phyloP scores from a whole-genome alignment of 768 basidiomycete genomes.

The Naganishia vishniacii region DNA sequence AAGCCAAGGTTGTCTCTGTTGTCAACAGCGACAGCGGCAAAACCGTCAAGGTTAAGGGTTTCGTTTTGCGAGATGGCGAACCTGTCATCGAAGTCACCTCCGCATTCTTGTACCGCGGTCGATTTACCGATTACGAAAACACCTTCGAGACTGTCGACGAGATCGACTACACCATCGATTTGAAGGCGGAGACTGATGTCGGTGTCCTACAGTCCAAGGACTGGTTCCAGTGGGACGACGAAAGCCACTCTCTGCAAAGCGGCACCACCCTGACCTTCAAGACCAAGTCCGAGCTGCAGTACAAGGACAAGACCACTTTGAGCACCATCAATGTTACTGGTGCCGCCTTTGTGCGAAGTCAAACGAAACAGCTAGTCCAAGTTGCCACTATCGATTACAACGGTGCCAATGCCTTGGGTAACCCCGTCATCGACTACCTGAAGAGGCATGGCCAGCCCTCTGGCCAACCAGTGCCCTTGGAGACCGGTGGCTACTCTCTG shows the following conservation, averaged over 20 bases:
- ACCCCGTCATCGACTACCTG: constrained; percentile 86
- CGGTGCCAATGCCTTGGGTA: constrained; percentile 80
- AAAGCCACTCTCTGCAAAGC: constrained; percentile 65
- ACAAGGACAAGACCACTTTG: constrained; percentile 84
- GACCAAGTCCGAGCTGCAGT: constrained; percentile 74
- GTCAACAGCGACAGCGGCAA: constrained; percentile 87
- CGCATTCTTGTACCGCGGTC: constrained; percentile 92
- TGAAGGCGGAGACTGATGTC: constrained; percentile 70
- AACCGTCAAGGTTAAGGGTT: constrained; percentile 59
- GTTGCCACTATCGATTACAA: constrained; percentile 82
- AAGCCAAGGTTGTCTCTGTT: constrained; percentile 82
- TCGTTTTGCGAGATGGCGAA: constrained; percentile 67
- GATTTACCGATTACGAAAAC: constrained; percentile 86
- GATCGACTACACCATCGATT: constrained; percentile 73
- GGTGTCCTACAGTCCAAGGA: constrained; percentile 92
- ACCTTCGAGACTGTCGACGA: constrained; percentile 91
- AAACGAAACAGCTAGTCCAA: constrained; percentile 78
- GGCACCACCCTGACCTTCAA: constrained; percentile 87
- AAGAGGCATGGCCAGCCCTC: constrained; percentile 80
- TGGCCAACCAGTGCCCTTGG: constrained; percentile 68
- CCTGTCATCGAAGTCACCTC: constrained; percentile 90
- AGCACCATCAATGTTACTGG: constrained; percentile 74
- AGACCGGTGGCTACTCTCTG: constrained; percentile 81
- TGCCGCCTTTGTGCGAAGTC: constrained; percentile 78
- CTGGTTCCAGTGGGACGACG: constrained; percentile 95